Evolutionary conservation across 2,329 filamentous ascomycete genomes (phyloP), one percentile per base, ranked within the genome.

Genomic region (Colletotrichum lindemuthianum): DNA sequence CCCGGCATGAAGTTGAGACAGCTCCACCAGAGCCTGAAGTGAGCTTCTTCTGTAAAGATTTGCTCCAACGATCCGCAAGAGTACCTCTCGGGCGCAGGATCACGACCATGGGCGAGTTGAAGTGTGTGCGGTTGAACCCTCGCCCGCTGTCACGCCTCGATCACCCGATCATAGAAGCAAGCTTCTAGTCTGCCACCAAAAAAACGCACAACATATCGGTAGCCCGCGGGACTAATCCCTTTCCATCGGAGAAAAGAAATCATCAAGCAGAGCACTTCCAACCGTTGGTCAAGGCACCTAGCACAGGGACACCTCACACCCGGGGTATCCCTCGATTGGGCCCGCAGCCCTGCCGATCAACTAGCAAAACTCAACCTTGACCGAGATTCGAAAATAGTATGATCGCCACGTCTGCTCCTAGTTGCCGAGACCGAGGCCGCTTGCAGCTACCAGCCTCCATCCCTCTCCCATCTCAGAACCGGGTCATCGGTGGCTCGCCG

Each of bases 211-310:
- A 8, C 13, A 3, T 1, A 40, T 40, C 5, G 37, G 37, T 13
- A 4, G 24, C 24, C 3, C 24, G 24, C 24, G 24, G 24, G 24
- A 2, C 24, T 24, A 24, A 24, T 24, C 24, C 24, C 24, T 4
- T 24, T 24, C 24, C 24, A 2, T 24, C 24, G 24, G 24, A 24
- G 43, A 16, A 10, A 24, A 37, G n/a, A 56, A 47, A 47, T 9
- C 33, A 37, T 47, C 53, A 43, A 41, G 34, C 45, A 48, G 54
- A 33, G 34, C n/a, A 12, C 37, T 34, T 40, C 54, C 44, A 57
- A 57, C 54, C 13, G 43, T 39, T 57, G 53, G 53, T 15, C 44
- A 48, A 1, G 43, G 53, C 53, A 44, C 36, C 8, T 8, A 15
- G 9, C 16, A 44, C 53, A 48, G 33, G 33, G 53, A 48, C 43